These are phyloP conservation scores for Plasmodium coatneyi DNA, from an alignment of 169 alveolate genomes.

Conservation along the genomic window DNA sequence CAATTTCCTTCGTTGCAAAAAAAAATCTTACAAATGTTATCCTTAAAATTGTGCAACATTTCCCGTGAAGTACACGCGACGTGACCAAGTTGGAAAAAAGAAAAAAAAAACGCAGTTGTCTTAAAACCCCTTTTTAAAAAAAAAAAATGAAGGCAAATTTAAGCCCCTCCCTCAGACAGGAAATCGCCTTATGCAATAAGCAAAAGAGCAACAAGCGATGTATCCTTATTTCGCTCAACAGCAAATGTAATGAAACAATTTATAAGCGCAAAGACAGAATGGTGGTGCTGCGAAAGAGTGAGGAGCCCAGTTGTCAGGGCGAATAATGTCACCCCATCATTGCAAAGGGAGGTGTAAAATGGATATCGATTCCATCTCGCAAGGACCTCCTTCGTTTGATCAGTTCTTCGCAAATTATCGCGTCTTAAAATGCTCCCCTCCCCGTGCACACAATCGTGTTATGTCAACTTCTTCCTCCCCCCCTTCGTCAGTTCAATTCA, in stretches of 20 bases:
- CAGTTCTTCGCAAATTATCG: background rate
- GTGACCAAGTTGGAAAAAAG: background rate
- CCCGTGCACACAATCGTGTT: background rate
- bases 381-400: background rate
- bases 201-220: constrained; percentile 61
- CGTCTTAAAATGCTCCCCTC: background rate
- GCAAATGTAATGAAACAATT: constrained; percentile 10
- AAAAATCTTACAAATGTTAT: background rate
- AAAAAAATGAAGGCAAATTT: constrained; percentile 27
- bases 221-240: constrained; percentile 39
- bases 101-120: background rate
- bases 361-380: background rate
- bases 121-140: background rate
- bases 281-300: background rate
- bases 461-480: background rate
- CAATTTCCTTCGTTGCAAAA: background rate
- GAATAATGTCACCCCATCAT: background rate
- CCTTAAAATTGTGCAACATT: background rate
- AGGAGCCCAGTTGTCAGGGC: background rate
- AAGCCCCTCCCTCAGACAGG: constrained; percentile 40
- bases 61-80: background rate
- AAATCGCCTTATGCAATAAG: constrained; percentile 28
- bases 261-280: background rate
- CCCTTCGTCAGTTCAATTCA: constrained; percentile 30
- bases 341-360: background rate